Evolutionary conservation across 805 yeast species (phyloP), one percentile per base, ranked within the genome.

Genomic region (Lipomyces anomalus): DNA sequence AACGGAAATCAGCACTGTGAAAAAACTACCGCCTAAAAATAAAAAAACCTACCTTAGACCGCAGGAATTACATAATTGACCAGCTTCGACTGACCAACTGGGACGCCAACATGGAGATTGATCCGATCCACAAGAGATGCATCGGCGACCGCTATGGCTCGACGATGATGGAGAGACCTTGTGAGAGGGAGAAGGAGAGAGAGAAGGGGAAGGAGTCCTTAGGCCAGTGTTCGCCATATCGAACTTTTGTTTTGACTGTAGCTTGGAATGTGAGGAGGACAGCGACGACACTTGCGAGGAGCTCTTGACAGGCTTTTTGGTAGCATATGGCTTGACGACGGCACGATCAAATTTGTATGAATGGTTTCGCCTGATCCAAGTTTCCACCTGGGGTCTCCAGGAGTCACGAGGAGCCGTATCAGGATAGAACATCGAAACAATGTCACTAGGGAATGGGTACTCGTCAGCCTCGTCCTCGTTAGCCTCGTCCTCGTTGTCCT

Each of bases 81-180:
- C 97, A 51, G 84, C 87, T 54, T 80, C 71, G 22, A 79, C 72
- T 2, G 90, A 80, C 98, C 98, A 90, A 4, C 95, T 83, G 1
- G 98, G 98, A 61, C 98, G 77, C 98, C 98, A 90, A 66, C 98
- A 90, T 3, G 98, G 98, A 4, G 95, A 84, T 57, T 84, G 92
- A 45, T 80, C 82, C 1, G 92, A 79, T 4, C 88, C 87, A 67
- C 98, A 90, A 4, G 96, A 86, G 23, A 90, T 80, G 62, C 98
- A 90, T 43, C 74, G 75, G 55, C 95, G 46, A 22, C 54, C 48
- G 17, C 33, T 32, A 37, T 46, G 54, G 21, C 28, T 41, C 29
- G 37, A 44, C 42, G 41, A 39, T 17, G 9, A n/a, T n/a, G 41
- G n/a, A 6, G 37, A 20, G 6, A 6, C n/a, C 20, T 28, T 6